These are phyloP conservation scores for Naganishia randhawae DNA, from an alignment of 768 basidiomycete species.

Conservation along the genomic window DNA sequence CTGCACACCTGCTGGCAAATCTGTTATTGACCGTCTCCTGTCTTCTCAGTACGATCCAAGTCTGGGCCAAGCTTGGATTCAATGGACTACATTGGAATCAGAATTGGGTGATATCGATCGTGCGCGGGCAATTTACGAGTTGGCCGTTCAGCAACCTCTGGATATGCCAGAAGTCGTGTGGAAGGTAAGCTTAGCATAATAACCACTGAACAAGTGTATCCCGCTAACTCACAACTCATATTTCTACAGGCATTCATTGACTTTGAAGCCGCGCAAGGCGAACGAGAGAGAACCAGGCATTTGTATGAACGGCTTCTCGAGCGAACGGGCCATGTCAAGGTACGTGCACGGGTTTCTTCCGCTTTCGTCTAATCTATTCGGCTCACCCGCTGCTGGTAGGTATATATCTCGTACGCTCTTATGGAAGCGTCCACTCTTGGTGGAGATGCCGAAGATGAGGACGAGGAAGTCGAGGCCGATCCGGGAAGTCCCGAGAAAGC, in stretches of 20 bases:
- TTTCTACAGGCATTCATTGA: conserved; percentile 71
- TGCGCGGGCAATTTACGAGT: conserved; percentile 88
- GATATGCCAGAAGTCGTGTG: conserved; percentile 79
- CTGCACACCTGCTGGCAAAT: neutral
- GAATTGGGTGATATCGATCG: conserved; percentile 81
- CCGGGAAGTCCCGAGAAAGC: conserved; percentile 66
- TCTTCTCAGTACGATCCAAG: conserved; percentile 73
- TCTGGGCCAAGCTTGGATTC: conserved; percentile 92
- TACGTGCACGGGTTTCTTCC: conserved; percentile 2
- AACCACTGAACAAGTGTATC: neutral
- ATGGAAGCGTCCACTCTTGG: conserved; percentile 72
- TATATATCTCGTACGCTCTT: conserved; percentile 91
- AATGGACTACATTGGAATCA: conserved; percentile 85
- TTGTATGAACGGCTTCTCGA: conserved; percentile 83
- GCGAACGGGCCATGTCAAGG: conserved; percentile 85
- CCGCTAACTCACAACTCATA: neutral
- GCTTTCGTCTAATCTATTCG: neutral
- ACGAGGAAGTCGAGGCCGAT: conserved; percentile 58
- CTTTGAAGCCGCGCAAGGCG: conserved; percentile 91
- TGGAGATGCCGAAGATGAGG: conserved; percentile 49
- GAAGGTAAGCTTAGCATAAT: conserved; percentile 38
- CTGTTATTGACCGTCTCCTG: neutral
- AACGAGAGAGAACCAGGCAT: conserved; percentile 74
- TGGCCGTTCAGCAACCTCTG: conserved; percentile 78
- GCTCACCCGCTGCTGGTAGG: conserved; percentile 40